Evolutionary conservation across 2,329 filamentous ascomycete species (phyloP), one percentile per base, ranked within the genome.

Genomic region (Colletotrichum lindemuthianum): DNA sequence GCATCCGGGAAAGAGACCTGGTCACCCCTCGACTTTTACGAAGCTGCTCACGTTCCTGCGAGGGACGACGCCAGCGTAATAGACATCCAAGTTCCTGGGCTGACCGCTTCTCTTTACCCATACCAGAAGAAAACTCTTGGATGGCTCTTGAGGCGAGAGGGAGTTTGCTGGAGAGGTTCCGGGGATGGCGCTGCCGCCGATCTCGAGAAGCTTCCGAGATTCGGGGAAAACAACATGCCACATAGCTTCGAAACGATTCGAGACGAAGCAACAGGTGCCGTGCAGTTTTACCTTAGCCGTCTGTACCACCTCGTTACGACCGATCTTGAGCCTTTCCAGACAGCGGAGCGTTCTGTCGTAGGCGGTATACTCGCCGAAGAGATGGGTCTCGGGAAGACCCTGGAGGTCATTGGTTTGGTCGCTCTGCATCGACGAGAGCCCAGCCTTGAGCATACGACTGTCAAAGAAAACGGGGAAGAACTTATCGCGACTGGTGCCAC

Each of bases 341-440:
- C 78, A 48, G 64, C 74, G 24, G 77, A 85, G 55, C 72, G 73
- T n/a, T 68, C 70, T 0, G 63, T 86, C 10, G 82, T 76, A 49
- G 86, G 88, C 11, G 91, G 91, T 0, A 89, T 93, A 51, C 78
- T 95, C 6, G 88, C 90, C 0, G 92, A 95, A 72, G 92, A 95
- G 74, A 95, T 95, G 92, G 92, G 92, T 0, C 79, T 95, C 1
- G 92, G 92, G 2, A 95, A 95, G 74, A 95, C 92, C 0, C 81
- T 94, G 3, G 92, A 95, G 76, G 81, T 92, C 2, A 86, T 93
- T 48, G 84, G 89, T 4, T 79, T 95, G 10, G 86, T 93, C n/a
- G 79, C 87, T 8, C 78, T 90, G 32, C 87, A 95, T 72, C 79
- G 74, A 43, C 83, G 85, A 24, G 24, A 24, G 7, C 36, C 72